Evolutionary conservation across 768 basidiomycete species (phyloP).

Genomic region (Serendipita sp.): DNA sequence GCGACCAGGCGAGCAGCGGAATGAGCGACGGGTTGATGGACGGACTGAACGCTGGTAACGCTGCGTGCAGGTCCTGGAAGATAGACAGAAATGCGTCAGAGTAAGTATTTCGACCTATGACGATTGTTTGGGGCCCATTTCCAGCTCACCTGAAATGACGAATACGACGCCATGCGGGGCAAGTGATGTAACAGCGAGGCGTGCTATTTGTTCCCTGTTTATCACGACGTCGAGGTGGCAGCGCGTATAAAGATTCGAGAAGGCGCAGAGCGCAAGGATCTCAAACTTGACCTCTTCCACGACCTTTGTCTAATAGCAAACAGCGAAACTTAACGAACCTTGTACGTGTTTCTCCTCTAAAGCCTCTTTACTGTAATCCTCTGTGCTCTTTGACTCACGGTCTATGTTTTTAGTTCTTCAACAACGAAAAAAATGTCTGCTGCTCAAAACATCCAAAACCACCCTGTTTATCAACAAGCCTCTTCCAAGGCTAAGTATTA

Average conservation of each 20-base stretch:
- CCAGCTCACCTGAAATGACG: neutral
- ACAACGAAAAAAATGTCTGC: slow-evolving; percentile 45
- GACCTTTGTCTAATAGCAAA: no score
- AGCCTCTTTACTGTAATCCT: neutral
- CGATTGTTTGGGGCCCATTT: neutral
- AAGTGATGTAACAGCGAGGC: neutral
- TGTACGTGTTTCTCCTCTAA: neutral
- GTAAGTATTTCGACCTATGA: neutral
- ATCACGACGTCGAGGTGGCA: neutral
- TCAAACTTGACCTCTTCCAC: no score
- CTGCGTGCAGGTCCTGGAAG: slow-evolving; percentile 41
- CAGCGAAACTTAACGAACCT: no score
- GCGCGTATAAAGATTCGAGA: neutral
- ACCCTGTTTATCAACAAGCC: slow-evolving; percentile 72
- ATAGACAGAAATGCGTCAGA: neutral
- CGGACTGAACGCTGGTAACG: slow-evolving; percentile 57
- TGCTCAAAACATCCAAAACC: slow-evolving; percentile 68
- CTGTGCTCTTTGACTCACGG: neutral
- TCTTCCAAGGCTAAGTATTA: slow-evolving; percentile 72
- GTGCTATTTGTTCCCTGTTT: neutral
- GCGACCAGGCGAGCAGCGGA: slow-evolving; percentile 57
- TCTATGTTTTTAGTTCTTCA: neutral
- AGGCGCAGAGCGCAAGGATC: no score
- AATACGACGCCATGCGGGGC: slow-evolving; percentile 1
- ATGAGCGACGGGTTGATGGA: slow-evolving; percentile 48